Percentiles rank a stretch among this genome's conserved stretches.
These are phyloP conservation scores for Fusarium mexicanum DNA, from an alignment of 2,329 filamentous ascomycete genomes.

Conservation along the genomic window DNA sequence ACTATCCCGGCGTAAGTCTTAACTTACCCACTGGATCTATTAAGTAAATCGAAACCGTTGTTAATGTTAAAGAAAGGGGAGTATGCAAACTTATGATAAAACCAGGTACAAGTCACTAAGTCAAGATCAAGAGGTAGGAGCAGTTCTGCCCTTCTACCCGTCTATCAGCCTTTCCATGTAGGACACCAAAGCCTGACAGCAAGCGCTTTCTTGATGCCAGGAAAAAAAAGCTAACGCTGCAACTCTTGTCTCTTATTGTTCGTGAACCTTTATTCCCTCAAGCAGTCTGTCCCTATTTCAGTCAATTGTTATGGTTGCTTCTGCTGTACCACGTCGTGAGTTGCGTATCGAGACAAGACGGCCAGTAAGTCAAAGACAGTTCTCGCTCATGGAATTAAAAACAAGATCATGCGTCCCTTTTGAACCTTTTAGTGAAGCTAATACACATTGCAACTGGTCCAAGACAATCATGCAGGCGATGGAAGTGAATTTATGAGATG, in stretches of 20 bases:
- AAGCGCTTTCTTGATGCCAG: no score
- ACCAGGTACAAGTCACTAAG: no score
- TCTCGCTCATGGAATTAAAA: fast-evolving
- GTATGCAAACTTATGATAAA: fast-evolving
- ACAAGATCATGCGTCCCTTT: no score
- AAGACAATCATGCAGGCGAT: not conserved
- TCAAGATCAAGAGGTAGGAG: no score
- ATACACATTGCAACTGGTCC: not conserved
- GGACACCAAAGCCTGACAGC: no score
- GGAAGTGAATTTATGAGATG: fast-evolving
- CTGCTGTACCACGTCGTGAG: not conserved
- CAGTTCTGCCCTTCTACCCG: no score
- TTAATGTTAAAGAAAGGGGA: no score
- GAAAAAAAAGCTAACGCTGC: fast-evolving
- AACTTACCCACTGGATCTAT: no score
- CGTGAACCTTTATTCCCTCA: no score
- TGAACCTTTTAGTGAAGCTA: fast-evolving
- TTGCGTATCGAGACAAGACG: not conserved
- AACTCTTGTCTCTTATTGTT: fast-evolving
- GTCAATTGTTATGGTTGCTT: not conserved
- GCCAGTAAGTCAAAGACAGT: fast-evolving
- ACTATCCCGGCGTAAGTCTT: no score
- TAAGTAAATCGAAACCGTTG: no score
- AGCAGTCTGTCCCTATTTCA: not conserved
- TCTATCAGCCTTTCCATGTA: no score